Base-by-base conservation (phyloP, 2,329 filamentous ascomycete species). In the Chalaropsis thielavioides region DNA sequence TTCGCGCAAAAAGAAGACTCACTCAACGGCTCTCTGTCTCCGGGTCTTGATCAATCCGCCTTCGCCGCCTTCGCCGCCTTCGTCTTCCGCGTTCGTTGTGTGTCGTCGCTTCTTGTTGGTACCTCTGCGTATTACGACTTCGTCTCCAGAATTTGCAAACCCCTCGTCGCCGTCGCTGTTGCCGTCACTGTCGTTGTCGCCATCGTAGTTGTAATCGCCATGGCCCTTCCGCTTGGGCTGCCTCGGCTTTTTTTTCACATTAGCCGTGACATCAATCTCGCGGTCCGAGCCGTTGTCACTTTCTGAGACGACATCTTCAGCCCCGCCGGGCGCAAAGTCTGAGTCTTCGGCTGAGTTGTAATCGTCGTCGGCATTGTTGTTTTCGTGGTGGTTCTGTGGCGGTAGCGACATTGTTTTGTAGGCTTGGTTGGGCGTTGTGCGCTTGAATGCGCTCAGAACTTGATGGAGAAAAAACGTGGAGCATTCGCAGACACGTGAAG, bases 301-400 rank as follows among this genome's bases (percentile, higher is more conserved):
- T 66, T 69, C 68, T 19, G 69, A 67, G 19, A 67, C 65, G 61
- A 71, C 71, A 43, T 72, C 70, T 24, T 68, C 70, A 19, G 74
- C 75, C 11, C 75, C 76, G 19, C 78, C 84, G n/a, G 82, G 83
- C 27, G 84, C 81, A 68, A 90, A 90, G 71, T 90, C 86, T 10
- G 86, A 88, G 72, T 90, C 87, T 69, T 89, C 84, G 2, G 86
- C 85, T 1, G 86, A 89, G 17, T 79, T 82, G 70, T 89, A 89
- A 66, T 83, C 60, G 2, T 61, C 62, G 22, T 62, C 59, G n/a
- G 51, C 60, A 35, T 61, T 40, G 19, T 27, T 24, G 41, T 56
- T 31, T 31, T 31, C 24, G 22, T 22, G 13, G 11, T 17, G 17
- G n/a, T 35, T 19, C 5, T 13, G 24, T 19, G 44, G n/a, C n/a